These are phyloP conservation scores for Psilocybe cubensis DNA, from an alignment of 768 basidiomycete genomes.

Conservation along the genomic window DNA sequence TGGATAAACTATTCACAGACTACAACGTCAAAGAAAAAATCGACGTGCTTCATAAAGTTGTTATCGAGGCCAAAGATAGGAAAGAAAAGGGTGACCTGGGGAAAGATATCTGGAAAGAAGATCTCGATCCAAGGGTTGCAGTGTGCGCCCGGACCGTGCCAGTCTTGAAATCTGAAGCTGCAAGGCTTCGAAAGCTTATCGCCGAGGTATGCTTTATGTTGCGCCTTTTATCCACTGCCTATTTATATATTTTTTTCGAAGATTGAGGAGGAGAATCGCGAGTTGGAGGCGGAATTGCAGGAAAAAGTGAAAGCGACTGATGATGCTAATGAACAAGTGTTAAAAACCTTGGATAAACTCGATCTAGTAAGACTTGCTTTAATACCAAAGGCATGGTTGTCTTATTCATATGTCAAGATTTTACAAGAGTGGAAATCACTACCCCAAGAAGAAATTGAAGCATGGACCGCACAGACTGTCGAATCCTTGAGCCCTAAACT, in stretches of 20 bases:
- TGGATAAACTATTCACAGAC: slow-evolving; percentile 70
- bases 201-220: slow-evolving; percentile 33
- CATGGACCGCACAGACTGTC: slow-evolving; percentile 54
- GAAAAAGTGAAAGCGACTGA: slow-evolving; percentile 48
- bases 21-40: slow-evolving; percentile 71
- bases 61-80: slow-evolving; percentile 66
- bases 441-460: slow-evolving; percentile 66
- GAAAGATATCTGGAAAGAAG: slow-evolving; percentile 67
- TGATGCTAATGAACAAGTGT: slow-evolving; percentile 47
- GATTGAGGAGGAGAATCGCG: slow-evolving; percentile 61
- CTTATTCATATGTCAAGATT: slow-evolving; percentile 39
- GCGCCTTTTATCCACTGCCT: background rate
- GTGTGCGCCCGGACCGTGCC: slow-evolving; percentile 68
- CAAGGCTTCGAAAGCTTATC: slow-evolving; percentile 41
- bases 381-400: background rate
- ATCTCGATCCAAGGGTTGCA: slow-evolving; percentile 64
- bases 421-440: slow-evolving; percentile 55
- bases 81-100: slow-evolving; percentile 50
- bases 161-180: slow-evolving; percentile 47
- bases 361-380: slow-evolving; percentile 49
- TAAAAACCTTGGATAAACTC: slow-evolving; percentile 53
- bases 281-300: slow-evolving; percentile 51
- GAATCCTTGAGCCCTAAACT: slow-evolving; percentile 39
- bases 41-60: slow-evolving; percentile 69
- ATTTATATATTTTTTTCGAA: slow-evolving; percentile 25